Evolutionary conservation across 225 moss, liverwort and hornwort genomes (phyloP), one percentile per base, ranked within the genome.

Genomic region (Thuidium tamariscinum): DNA sequence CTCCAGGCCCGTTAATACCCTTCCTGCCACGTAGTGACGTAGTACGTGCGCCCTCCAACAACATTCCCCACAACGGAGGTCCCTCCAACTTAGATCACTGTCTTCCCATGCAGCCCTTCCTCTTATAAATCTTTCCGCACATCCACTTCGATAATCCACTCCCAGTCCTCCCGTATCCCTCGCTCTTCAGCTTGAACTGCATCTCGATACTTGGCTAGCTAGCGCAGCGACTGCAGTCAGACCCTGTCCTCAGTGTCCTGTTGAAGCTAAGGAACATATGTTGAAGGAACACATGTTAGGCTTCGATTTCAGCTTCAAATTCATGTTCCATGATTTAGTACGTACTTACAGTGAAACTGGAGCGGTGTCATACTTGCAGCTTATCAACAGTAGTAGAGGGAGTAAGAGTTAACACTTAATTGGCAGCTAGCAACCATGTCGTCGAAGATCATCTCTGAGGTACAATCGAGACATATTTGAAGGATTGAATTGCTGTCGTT

Each of bases 401-500:
- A 21, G 29, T 10, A 63, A n/a, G 34, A 49, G 29, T 48, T 64
- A 52, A 20, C 60, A 44, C 21, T 25, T 51, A 51, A 51, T 51
- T 34, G 48, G 44, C 61, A 54, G 51, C 51, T 51, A 48, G 80
- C 4, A 5, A 68, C 22, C 85, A 86, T 90, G 90, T 61, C 90
- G 65, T 63, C 87, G 75, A 83, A 60, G 37, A 78, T 59, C 46
- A 74, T 75, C 63, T 48, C 90, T 23, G 88, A 90, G 88, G 88
- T 88, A 81, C n/a, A 46, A 63, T 46, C 46, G 55, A 56, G n/a
- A 48, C 32, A n/a, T 9, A 3, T 22, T 27, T 14, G 27, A 76
- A 49, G 49, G 20, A 7, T 25, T 5, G 19, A 11, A 13, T 30
- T 34, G 71, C 7, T 73, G 37, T 36, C n/a, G n/a, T 7, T 21